phyloP scores from a whole-genome alignment of 2,329 filamentous ascomycete species.

The Phyllosticta citriasiana region DNA sequence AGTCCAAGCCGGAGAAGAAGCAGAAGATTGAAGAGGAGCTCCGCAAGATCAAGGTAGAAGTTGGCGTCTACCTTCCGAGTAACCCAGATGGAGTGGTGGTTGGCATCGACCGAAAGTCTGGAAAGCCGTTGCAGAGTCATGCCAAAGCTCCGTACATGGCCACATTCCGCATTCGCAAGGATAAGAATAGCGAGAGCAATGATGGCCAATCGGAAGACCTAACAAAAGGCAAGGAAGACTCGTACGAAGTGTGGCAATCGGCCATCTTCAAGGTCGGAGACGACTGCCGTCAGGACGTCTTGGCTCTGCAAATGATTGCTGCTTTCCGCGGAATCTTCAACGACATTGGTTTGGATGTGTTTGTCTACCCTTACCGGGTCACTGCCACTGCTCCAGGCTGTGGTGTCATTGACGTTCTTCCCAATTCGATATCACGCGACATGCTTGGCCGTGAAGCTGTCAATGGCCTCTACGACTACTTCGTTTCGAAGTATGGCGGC shows the following conservation, averaged over 20 bases:
- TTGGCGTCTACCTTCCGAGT: slow-evolving; percentile 92
- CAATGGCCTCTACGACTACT: slow-evolving; percentile 97
- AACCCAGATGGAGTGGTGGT: slow-evolving; percentile 97
- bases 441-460: slow-evolving; percentile 98
- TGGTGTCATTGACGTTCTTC: slow-evolving; percentile 94
- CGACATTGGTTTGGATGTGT: slow-evolving; percentile 87
- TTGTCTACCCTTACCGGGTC: slow-evolving; percentile 92
- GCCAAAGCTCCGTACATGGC: slow-evolving; percentile 99
- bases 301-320: slow-evolving; percentile 95
- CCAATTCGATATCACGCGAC: slow-evolving; percentile 94
- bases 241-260: slow-evolving; percentile 94
- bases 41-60: slow-evolving; percentile 91
- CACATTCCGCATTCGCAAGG: slow-evolving; percentile 92
- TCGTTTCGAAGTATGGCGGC: slow-evolving; percentile 92
- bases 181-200: slow-evolving; percentile 39
- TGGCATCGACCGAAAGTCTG: slow-evolving; percentile 94
- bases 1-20: slow-evolving; percentile 91
- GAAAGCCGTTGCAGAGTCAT: slow-evolving; percentile 93
- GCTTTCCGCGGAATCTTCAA: slow-evolving; percentile 97
- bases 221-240: slow-evolving; percentile 34
- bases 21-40: slow-evolving; percentile 98
- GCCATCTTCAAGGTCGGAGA: slow-evolving; percentile 99
- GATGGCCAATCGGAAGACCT: slow-evolving; percentile 38
- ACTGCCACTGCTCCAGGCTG: slow-evolving; percentile 95
- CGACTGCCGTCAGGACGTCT: slow-evolving; percentile 92